phyloP scores from a whole-genome alignment of 208 protist genomes.

The Borovskyia barvae region DNA sequence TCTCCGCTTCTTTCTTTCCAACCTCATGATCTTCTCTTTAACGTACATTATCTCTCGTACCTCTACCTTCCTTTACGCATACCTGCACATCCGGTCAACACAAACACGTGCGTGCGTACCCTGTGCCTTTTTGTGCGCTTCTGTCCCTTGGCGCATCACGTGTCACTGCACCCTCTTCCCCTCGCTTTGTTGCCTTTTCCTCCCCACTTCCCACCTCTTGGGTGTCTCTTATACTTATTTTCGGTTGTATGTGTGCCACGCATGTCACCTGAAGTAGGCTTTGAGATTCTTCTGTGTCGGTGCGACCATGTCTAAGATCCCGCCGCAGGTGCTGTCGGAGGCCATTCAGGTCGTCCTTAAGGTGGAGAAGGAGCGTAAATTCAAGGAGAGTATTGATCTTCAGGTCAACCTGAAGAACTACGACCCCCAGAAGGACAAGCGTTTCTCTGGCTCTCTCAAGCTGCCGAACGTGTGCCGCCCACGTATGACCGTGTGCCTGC shows the following conservation, averaged over 20 bases:
- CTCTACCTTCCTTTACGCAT: neutral
- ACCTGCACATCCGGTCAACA: too few relatives aligned
- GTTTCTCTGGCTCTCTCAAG: slow-evolving; percentile 97
- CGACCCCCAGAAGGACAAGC: slow-evolving; percentile 99
- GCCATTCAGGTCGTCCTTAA: slow-evolving; percentile 82
- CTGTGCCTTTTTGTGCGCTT: too few relatives aligned
- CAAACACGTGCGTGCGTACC: too few relatives aligned
- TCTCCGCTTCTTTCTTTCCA: neutral
- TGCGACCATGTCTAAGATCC: slow-evolving; percentile 93
- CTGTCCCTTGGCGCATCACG: too few relatives aligned
- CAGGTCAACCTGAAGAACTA: slow-evolving; percentile 99
- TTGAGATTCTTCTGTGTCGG: too few relatives aligned
- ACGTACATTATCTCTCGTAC: neutral
- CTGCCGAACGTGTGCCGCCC: slow-evolving; percentile 94
- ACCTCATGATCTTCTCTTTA: too few relatives aligned
- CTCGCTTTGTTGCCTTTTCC: neutral
- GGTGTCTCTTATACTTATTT: too few relatives aligned
- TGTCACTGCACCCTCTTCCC: too few relatives aligned
- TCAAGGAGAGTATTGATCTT: slow-evolving; percentile 99
- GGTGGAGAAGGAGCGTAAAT: slow-evolving; percentile 91
- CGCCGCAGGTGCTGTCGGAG: slow-evolving; percentile 70
- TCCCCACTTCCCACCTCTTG: neutral
- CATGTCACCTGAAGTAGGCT: too few relatives aligned
- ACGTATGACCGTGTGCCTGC: slow-evolving; percentile 95
- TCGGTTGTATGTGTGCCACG: too few relatives aligned